Evolutionary conservation across 2,329 filamentous ascomycete genomes (phyloP).

Genomic region (Xylariales sp.): DNA sequence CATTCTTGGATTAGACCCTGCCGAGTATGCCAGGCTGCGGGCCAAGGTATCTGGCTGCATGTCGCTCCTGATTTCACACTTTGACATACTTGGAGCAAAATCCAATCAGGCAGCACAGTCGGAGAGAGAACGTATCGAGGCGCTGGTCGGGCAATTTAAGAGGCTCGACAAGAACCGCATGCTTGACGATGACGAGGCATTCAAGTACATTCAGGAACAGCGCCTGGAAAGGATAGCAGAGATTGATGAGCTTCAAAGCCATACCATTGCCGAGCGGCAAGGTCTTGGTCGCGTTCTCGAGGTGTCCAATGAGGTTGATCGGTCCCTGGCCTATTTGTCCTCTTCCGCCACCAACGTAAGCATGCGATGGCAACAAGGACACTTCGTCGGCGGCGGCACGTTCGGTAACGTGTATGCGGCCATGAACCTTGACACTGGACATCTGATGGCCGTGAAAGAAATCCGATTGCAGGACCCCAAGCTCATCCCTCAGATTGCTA

Average conservation of each 20-base stretch:
- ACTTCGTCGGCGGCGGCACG: slow-evolving; percentile 92
- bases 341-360: slow-evolving; percentile 93
- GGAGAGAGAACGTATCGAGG: slow-evolving; percentile 83
- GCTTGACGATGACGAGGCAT: slow-evolving; percentile 80
- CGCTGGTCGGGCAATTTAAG: slow-evolving; percentile 69
- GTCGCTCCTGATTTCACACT: slow-evolving; percentile 95
- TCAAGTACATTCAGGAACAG: slow-evolving; percentile 67
- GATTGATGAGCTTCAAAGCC: slow-evolving; percentile 73
- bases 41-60: slow-evolving; percentile 94
- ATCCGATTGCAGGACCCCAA: slow-evolving; percentile 96
- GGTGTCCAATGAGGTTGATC: slow-evolving; percentile 91
- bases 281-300: slow-evolving; percentile 87
- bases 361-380: slow-evolving; percentile 97
- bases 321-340: slow-evolving; percentile 88
- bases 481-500: slow-evolving; percentile 87
- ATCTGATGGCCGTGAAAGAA: slow-evolving; percentile 98
- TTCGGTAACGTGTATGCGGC: slow-evolving; percentile 97
- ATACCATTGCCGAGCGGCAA: slow-evolving; percentile 79
- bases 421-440: slow-evolving; percentile 93
- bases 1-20: slow-evolving; percentile 83
- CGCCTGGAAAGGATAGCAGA: slow-evolving; percentile 68
- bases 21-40: slow-evolving; percentile 78
- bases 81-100: slow-evolving; percentile 97
- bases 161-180: slow-evolving; percentile 71
- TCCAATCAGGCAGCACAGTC: slow-evolving; percentile 91